Conservation (phyloP, 1,284 basidiomycete species). For the Heterobasidion occidentale region DNA sequence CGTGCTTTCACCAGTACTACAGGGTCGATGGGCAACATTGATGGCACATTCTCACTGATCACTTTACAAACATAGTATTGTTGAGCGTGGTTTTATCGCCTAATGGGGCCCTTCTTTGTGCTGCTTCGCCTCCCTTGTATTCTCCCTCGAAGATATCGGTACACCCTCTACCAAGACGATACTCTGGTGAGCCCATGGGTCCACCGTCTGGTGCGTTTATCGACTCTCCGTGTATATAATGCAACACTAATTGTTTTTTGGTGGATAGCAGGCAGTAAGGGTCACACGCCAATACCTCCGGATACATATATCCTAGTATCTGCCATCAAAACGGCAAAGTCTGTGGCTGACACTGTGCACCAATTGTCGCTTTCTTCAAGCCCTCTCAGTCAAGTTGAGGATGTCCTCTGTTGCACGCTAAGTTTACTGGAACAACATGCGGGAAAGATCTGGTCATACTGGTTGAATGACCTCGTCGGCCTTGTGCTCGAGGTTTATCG, state of each 20-base stretch:
- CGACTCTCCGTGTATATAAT: neutral
- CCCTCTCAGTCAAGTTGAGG: slow-evolving; percentile 12
- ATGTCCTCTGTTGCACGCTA: slow-evolving; percentile 9
- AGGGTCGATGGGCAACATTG: too few species aligned
- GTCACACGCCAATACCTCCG: neutral
- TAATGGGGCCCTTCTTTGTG: slow-evolving; percentile 45
- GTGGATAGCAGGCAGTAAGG: neutral
- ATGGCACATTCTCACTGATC: too few species aligned
- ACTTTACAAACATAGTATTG: slow-evolving; percentile 30
- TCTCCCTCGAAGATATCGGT: slow-evolving; percentile 33
- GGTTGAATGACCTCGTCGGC: slow-evolving; percentile 11
- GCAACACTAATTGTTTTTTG: neutral
- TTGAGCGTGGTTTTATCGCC: slow-evolving; percentile 44
- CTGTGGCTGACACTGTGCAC: slow-evolving; percentile 16
- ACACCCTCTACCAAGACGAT: slow-evolving; percentile 36
- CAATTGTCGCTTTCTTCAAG: slow-evolving; percentile 10
- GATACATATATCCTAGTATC: slow-evolving; percentile 11
- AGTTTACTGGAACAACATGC: slow-evolving; percentile 12
- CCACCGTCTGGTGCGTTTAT: neutral
- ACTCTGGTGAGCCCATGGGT: slow-evolving; percentile 25
- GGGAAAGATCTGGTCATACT: slow-evolving; percentile 24
- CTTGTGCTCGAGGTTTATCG: slow-evolving; percentile 21
- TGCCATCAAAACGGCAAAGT: slow-evolving; percentile 11
- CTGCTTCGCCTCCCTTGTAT: slow-evolving; percentile 33
- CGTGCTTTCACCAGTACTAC: neutral